Conservation (phyloP, 495 filamentous ascomycete species). For the Tuber brumale region DNA sequence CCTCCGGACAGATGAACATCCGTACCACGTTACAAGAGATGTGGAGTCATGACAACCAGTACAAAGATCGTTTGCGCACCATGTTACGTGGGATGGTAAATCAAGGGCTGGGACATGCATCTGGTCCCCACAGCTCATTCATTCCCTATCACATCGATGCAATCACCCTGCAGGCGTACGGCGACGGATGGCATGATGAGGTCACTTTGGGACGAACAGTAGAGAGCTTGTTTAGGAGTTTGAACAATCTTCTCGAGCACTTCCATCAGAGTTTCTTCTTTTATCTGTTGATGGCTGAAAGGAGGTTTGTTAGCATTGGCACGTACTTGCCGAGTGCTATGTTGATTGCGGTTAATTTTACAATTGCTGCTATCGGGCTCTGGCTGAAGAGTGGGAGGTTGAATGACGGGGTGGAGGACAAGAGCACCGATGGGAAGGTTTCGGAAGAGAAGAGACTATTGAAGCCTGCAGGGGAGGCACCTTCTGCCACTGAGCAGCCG, state of each 20-base stretch:
- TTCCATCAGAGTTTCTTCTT: conserved; percentile 99
- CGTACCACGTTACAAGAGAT: conserved; percentile 75
- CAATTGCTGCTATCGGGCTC: conserved; percentile 84
- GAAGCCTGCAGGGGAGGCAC: not conserved
- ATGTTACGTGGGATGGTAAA: conserved; percentile 91
- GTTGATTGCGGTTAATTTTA: conserved; percentile 89
- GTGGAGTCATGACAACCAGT: conserved; percentile 74
- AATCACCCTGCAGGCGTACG: conserved; percentile 70
- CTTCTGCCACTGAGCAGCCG: conserved; percentile 14
- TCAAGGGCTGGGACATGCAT: conserved; percentile 82
- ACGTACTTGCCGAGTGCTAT: conserved; percentile 96
- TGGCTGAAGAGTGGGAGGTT: conserved; percentile 77
- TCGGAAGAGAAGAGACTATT: conserved; percentile 25
- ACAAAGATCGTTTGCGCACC: conserved; percentile 66
- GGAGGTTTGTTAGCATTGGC: conserved; percentile 94
- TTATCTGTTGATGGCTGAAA: conserved; percentile 82
- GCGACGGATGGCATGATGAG: conserved; percentile 92
- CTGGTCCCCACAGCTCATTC: conserved; percentile 81
- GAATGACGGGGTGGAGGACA: conserved; percentile 24
- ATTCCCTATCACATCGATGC: conserved; percentile 97
- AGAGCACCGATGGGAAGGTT: not conserved
- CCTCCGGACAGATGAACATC: conserved; percentile 88
- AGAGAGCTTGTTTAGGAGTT: conserved; percentile 78
- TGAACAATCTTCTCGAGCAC: conserved; percentile 95
- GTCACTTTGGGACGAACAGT: conserved; percentile 87